phyloP scores from a whole-genome alignment of 1,284 basidiomycete species.

The Gymnopus androsaceus region DNA sequence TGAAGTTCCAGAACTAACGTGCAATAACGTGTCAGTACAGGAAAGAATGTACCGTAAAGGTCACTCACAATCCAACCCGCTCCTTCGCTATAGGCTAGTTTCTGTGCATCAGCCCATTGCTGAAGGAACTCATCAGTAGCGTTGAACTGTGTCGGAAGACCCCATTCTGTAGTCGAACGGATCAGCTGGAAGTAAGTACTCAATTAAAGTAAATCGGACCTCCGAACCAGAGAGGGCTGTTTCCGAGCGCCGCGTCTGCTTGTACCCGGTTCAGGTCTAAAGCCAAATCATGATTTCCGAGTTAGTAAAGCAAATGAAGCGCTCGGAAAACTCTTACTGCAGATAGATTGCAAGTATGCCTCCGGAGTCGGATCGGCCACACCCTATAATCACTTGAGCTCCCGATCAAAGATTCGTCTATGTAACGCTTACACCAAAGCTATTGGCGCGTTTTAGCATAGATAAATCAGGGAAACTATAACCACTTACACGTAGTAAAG shows the following conservation, averaged over 20 bases:
- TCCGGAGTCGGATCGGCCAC: slow-evolving; percentile 64
- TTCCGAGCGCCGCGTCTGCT: slow-evolving; percentile 47
- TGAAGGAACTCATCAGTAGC: slow-evolving; percentile 63
- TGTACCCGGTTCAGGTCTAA: slow-evolving; percentile 55
- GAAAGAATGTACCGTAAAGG: not conserved
- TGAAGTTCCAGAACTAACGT: slow-evolving; percentile 76
- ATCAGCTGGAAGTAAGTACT: not conserved
- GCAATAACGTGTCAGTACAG: not conserved
- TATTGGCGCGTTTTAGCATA: slow-evolving; percentile 25
- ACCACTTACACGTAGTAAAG: slow-evolving; percentile 64
- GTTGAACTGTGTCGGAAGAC: slow-evolving; percentile 65
- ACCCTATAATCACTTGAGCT: slow-evolving; percentile 42
- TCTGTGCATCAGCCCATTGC: slow-evolving; percentile 82
- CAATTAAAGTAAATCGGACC: slow-evolving; percentile 35
- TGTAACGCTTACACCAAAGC: slow-evolving; percentile 54
- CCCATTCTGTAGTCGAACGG: slow-evolving; percentile 56
- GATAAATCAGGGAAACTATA: slow-evolving; percentile 12
- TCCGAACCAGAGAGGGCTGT: slow-evolving; percentile 62
- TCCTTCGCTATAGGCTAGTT: slow-evolving; percentile 60
- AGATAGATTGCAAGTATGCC: slow-evolving; percentile 68
- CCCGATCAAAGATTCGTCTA: not conserved
- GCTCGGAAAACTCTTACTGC: slow-evolving; percentile 51
- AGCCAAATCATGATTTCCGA: not conserved
- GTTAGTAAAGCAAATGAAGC: not conserved
- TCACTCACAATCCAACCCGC: slow-evolving; percentile 69